phyloP scores from a whole-genome alignment of 768 basidiomycete species.

The Pluteus cervinus region DNA sequence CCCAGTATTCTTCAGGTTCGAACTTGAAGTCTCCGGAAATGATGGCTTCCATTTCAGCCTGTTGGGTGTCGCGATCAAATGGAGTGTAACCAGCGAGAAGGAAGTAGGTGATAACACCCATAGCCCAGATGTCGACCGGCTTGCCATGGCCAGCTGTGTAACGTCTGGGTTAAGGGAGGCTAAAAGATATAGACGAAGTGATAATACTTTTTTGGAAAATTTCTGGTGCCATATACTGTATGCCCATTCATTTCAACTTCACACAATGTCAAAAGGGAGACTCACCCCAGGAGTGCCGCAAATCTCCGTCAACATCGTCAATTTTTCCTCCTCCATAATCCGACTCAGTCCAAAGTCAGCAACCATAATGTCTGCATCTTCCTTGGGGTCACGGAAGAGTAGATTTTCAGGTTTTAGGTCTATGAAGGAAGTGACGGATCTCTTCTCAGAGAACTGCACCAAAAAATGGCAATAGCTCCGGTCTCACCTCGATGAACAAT shows the following conservation, averaged over 20 bases:
- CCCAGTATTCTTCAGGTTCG: constrained; percentile 75
- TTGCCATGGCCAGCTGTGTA: constrained; percentile 79
- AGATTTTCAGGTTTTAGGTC: constrained; percentile 98
- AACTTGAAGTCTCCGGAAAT: constrained; percentile 91
- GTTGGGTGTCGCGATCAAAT: constrained; percentile 87
- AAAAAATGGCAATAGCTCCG: too few relatives aligned
- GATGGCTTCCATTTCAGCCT: constrained; percentile 94
- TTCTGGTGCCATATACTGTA: constrained; percentile 92
- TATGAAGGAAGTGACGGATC: constrained; percentile 15
- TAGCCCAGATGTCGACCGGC: constrained; percentile 95
- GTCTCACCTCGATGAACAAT: constrained; percentile 84
- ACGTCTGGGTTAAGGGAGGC: constrained; percentile 4
- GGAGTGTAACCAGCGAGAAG: constrained; percentile 90
- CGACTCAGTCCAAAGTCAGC: constrained; percentile 95
- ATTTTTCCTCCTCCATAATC: constrained; percentile 86
- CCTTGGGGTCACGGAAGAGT: constrained; percentile 82
- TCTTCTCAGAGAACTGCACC: neutral
- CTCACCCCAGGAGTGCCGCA: constrained; percentile 88
- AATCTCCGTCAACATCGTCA: constrained; percentile 86
- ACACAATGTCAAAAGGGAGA: constrained; percentile 5
- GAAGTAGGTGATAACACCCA: constrained; percentile 99
- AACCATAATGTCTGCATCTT: constrained; percentile 93
- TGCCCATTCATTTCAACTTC: constrained; percentile 4
- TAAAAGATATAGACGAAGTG: constrained; percentile 1
- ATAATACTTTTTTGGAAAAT: constrained; percentile 80